phyloP scores from a whole-genome alignment of 2,329 filamentous ascomycete species.

The Diaporthe australafricana region DNA sequence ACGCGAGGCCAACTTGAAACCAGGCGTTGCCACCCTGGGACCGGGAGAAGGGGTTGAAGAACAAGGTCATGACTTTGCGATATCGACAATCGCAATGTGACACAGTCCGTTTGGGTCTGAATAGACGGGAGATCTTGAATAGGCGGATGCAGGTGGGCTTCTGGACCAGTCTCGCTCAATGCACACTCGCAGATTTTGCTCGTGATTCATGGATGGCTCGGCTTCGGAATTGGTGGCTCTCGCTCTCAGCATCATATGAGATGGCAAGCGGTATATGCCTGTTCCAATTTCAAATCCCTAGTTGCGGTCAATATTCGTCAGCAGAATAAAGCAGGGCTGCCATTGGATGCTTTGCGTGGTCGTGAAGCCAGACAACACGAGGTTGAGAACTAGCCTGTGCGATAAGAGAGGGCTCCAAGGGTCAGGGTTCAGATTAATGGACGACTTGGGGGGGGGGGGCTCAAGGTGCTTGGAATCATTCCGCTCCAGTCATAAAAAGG shows the following conservation, averaged over 20 bases:
- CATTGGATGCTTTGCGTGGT: not conserved
- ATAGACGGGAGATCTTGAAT: not conserved
- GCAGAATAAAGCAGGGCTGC: not conserved
- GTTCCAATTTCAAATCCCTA: too few species aligned
- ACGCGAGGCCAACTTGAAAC: constrained; percentile 31
- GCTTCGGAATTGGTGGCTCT: not conserved
- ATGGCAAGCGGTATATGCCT: too few species aligned
- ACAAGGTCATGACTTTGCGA: constrained; percentile 10
- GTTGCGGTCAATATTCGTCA: not conserved
- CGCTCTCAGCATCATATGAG: not conserved
- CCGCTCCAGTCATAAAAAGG: too few species aligned
- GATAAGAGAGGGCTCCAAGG: not conserved
- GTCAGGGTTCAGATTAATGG: not conserved
- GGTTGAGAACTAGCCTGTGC: not conserved
- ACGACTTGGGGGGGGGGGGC: too few species aligned
- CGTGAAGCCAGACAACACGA: not conserved
- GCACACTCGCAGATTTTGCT: not conserved
- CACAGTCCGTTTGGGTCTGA: rapidly evolving
- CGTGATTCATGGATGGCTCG: not conserved
- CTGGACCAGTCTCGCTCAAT: not conserved
- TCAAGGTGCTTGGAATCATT: too few species aligned
- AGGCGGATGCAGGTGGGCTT: not conserved
- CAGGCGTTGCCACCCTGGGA: constrained; percentile 31
- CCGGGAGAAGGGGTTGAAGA: constrained; percentile 34
- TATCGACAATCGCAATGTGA: too few species aligned